These are phyloP conservation scores for Starmerella stigmatis DNA, from an alignment of 805 yeast species.

Conservation along the genomic window DNA sequence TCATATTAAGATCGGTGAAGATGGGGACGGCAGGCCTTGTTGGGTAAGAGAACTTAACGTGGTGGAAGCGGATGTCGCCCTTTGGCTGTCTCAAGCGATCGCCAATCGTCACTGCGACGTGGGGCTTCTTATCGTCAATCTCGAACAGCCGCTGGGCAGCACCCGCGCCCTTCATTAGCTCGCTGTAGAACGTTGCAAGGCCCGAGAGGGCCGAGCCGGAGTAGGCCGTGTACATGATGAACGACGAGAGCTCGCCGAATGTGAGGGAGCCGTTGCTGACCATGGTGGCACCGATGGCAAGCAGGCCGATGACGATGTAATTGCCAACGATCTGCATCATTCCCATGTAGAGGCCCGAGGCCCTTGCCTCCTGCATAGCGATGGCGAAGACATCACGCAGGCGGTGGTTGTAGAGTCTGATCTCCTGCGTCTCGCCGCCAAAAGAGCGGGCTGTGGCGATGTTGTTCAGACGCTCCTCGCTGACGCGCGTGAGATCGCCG, in stretches of 20 bases:
- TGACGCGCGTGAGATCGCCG: slow-evolving; percentile 76
- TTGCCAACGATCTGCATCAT: slow-evolving; percentile 80
- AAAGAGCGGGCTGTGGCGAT: slow-evolving; percentile 82
- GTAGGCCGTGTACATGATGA: slow-evolving; percentile 90
- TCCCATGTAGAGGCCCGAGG: slow-evolving; percentile 67
- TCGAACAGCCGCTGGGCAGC: slow-evolving; percentile 90
- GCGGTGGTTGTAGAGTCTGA: slow-evolving; percentile 61
- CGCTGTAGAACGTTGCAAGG: slow-evolving; percentile 80
- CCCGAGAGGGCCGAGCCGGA: slow-evolving; percentile 92
- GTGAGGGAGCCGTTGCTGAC: slow-evolving; percentile 66
- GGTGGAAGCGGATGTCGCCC: slow-evolving; percentile 44
- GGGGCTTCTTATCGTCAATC: slow-evolving; percentile 64
- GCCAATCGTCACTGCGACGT: slow-evolving; percentile 60
- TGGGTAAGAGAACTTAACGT: slow-evolving; percentile 70
- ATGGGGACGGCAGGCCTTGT: slow-evolving; percentile 65
- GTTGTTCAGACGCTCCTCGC: slow-evolving; percentile 83
- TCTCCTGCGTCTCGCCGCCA: slow-evolving; percentile 72
- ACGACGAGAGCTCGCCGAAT: slow-evolving; percentile 81
- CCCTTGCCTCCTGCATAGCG: slow-evolving; percentile 69
- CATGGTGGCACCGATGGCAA: slow-evolving; percentile 73
- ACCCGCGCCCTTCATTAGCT: slow-evolving; percentile 93
- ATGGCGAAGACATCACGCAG: slow-evolving; percentile 54
- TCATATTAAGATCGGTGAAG: slow-evolving; percentile 50
- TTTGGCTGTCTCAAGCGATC: slow-evolving; percentile 31
- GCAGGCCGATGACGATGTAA: slow-evolving; percentile 60